phyloP scores from a whole-genome alignment of 202 grass and related monocot species.

The Digitaria exilis region DNA sequence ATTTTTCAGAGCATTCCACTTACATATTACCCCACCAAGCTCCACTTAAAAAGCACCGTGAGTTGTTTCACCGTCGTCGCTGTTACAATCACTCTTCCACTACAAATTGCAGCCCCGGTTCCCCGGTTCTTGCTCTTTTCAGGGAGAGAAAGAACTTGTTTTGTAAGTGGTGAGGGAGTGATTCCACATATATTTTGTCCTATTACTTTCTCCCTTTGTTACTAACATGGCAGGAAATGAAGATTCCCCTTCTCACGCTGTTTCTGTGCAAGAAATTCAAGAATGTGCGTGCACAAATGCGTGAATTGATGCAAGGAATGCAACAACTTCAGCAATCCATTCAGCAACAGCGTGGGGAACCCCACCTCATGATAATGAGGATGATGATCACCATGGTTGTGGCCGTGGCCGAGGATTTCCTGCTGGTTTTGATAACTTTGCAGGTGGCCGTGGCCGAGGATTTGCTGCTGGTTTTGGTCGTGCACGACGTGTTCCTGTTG shows the following conservation, averaged over 20 bases:
- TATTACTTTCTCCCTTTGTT: not conserved
- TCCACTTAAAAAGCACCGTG: not conserved
- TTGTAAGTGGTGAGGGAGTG: not conserved
- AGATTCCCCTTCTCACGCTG: not conserved
- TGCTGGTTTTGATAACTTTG: not conserved
- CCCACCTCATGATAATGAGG: not conserved
- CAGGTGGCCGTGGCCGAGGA: not conserved
- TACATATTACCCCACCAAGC: conserved; percentile 1
- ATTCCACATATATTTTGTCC: too few species aligned
- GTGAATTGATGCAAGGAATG: not conserved
- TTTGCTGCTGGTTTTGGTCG: not conserved
- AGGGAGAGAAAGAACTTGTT: not conserved
- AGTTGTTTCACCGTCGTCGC: not conserved
- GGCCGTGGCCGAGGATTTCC: not conserved
- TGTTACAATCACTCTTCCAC: conserved; percentile 2
- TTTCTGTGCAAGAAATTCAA: not conserved
- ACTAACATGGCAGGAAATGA: not conserved
- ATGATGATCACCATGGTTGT: not conserved
- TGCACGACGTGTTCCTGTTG: not conserved
- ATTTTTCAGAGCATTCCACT: not conserved
- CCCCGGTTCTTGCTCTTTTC: not conserved
- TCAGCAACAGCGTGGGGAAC: too few species aligned
- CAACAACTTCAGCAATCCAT: not conserved
- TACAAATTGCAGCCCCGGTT: not conserved
- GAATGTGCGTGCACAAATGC: not conserved